Evolutionary conservation across 2,329 filamentous ascomycete species (phyloP), one percentile per base, ranked within the genome.

Genomic region (Talaromyces sp.): DNA sequence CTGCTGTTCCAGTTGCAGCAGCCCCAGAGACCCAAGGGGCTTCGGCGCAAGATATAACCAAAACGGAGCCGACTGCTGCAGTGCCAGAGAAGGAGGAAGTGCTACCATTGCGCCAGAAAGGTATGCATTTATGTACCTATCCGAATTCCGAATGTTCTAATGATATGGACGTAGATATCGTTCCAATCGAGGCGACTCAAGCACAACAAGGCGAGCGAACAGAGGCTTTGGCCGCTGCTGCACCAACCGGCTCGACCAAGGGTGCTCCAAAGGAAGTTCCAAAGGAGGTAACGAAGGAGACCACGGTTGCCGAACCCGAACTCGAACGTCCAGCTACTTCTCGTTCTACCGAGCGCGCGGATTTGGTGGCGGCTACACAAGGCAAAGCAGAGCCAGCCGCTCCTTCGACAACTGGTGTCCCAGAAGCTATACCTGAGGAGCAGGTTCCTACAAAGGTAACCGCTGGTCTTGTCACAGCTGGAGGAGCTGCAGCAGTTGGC

Each of bases 71-170:
- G 7, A 19, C 37, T 4, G 50, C 58, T 7, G 58, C 41, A 27
- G 59, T 37, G n/a, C 33, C 24, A 10, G 43, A 22, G 41, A 52
- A 45, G 59, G 54, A 58, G 41, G 24, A 58, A 27, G 41, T 41
- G 16, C 52, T 66, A 2, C 64, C 64, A 24, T 45, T 52, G 64
- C 64, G 52, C 14, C 52, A 43, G 58, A 59, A 50, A 8, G 60
- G 64, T 66, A 65, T 58, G 63, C 14, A 22, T 22, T 24, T 10
- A 9, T 22, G 11, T 35, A 8, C 31, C 13, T 37, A 1, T 22
- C 24, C 11, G 14, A 8, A 35, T 3, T 3, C 4, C 27, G n/a
- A 39, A 8, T 4, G 14, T 9, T 14, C 33, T 56, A 24, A 56
- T 7, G 10, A 4, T 11, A 39, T 56, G 14, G 16, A 33, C 33